Evolutionary conservation across 2,329 filamentous ascomycete species (phyloP).

Genomic region (Didymella sp.): DNA sequence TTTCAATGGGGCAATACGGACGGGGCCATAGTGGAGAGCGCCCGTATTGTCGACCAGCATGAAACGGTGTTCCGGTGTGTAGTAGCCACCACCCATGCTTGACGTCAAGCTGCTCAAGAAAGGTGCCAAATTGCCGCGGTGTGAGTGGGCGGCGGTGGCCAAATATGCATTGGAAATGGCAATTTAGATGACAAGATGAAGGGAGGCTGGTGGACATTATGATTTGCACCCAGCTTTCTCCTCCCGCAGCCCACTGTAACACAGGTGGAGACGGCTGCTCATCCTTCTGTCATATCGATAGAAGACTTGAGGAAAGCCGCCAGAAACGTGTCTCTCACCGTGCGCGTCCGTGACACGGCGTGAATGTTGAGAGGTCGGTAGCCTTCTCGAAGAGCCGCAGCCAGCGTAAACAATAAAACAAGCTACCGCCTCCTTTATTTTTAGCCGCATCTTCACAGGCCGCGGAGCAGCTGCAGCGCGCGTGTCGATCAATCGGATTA

Average conservation of each 20-base stretch:
- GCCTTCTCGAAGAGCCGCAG: constrained; percentile 11
- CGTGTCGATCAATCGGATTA: constrained; percentile 28
- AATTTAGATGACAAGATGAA: constrained; percentile 22
- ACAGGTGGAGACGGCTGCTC: constrained; percentile 12
- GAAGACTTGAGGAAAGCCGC: neutral
- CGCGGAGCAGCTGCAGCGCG: constrained; percentile 24
- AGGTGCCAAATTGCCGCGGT: constrained; percentile 9
- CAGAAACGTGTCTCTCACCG: constrained; percentile 5
- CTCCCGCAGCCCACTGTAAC: constrained; percentile 6
- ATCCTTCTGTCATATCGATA: constrained; percentile 11
- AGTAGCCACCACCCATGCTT: constrained; percentile 16
- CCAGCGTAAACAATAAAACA: constrained; percentile 17
- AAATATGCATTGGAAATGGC: constrained; percentile 9
- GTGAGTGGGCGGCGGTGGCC: constrained; percentile 11
- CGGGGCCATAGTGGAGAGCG: constrained; percentile 10
- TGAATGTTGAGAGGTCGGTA: constrained; percentile 8
- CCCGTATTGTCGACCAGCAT: constrained; percentile 18
- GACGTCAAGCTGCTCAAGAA: constrained; percentile 23
- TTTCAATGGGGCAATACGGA: constrained; percentile 17
- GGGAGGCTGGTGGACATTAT: constrained; percentile 9
- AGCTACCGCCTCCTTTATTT: constrained; percentile 23
- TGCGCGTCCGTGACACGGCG: constrained; percentile 8
- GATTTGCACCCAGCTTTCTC: constrained; percentile 11
- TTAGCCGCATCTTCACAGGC: constrained; percentile 28
- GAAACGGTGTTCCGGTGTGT: constrained; percentile 19